phyloP scores from a whole-genome alignment of 345 rosid genomes.

The Euphorbia tirucalli region DNA sequence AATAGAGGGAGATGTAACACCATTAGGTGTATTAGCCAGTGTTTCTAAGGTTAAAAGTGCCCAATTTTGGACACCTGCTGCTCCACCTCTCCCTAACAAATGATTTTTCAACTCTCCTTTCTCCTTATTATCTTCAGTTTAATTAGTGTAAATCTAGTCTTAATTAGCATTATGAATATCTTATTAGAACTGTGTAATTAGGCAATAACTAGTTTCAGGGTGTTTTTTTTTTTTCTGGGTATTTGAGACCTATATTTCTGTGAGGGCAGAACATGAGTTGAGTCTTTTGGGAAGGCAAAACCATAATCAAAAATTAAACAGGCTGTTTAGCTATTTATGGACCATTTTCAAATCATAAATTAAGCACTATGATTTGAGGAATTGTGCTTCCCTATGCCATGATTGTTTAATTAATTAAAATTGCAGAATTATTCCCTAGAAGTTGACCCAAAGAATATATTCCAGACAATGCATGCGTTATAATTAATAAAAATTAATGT shows the following conservation, averaged over 20 bases:
- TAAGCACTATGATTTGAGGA: neutral
- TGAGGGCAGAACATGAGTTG: no score
- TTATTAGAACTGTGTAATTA: no score
- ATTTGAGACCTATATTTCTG: neutral
- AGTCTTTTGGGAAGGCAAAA: no score
- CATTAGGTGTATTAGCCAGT: slow-evolving; percentile 64
- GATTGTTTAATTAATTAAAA: neutral
- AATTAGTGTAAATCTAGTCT: slow-evolving; percentile 6
- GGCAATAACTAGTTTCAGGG: no score
- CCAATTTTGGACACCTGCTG: slow-evolving; percentile 78
- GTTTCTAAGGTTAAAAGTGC: slow-evolving; percentile 90
- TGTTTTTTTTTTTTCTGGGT: neutral
- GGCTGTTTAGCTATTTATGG: no score
- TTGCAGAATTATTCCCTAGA: neutral
- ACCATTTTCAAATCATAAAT: neutral
- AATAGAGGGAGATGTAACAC: slow-evolving; percentile 72
- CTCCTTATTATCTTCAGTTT: no score
- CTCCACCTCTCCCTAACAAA: slow-evolving; percentile 18
- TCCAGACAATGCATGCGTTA: neutral
- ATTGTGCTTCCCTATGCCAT: neutral
- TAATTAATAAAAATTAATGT: neutral
- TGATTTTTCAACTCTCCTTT: no score
- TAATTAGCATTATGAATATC: no score
- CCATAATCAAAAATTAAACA: no score
- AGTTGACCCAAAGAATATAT: neutral